Conservation (phyloP, 352 stramenopile species). For the Hyaloperonospora arabidopsidis region DNA sequence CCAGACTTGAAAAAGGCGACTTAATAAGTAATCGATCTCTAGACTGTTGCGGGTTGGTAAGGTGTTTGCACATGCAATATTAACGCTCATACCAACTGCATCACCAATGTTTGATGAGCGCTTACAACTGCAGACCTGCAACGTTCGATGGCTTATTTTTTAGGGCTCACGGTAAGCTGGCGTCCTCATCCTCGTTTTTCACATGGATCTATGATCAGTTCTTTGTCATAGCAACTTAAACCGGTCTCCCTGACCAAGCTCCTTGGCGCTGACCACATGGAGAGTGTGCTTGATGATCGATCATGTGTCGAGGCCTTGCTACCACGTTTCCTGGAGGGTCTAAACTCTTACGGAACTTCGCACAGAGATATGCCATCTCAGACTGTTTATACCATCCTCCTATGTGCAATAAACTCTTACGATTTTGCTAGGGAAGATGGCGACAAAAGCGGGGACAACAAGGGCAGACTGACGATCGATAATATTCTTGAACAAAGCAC, state of each 20-base stretch:
- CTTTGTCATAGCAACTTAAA: conserved; percentile 40
- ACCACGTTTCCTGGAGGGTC: conserved; percentile 67
- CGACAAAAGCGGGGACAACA: no score
- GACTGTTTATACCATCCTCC: not conserved
- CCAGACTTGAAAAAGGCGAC: no score
- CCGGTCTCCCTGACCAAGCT: conserved; percentile 55
- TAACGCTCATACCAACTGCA: no score
- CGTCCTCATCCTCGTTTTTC: not conserved
- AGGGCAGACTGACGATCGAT: no score
- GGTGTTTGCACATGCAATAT: no score
- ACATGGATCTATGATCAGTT: conserved; percentile 1
- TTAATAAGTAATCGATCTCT: no score
- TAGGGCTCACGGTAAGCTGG: conserved; percentile 43
- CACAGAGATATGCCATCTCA: conserved; percentile 35
- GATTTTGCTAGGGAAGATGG: no score
- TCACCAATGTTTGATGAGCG: conserved; percentile 14
- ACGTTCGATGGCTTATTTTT: conserved; percentile 77
- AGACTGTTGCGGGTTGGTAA: no score
- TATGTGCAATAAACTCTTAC: not conserved
- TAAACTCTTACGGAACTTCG: conserved; percentile 69
- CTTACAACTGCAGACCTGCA: conserved; percentile 80
- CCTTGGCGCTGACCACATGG: conserved; percentile 48
- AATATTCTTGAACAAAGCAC: no score
- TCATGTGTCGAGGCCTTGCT: conserved; percentile 46
- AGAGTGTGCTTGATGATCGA: conserved; percentile 57